Base-by-base conservation (phyloP, 1,139 yeast species). In the Zygosaccharomyces pseudobailii region DNA sequence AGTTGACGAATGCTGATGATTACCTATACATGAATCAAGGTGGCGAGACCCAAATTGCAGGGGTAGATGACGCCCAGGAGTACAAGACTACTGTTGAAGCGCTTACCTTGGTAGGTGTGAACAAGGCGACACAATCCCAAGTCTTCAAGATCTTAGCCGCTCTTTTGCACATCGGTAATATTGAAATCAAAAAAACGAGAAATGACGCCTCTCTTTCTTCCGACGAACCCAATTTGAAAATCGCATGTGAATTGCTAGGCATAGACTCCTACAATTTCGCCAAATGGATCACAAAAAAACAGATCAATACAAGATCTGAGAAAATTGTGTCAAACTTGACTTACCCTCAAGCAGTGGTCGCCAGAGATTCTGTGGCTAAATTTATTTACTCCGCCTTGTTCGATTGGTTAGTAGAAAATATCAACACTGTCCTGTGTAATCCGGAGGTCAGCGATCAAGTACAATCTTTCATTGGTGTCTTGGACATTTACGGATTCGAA, bases 401-500 rank as follows among this genome's bases (percentile, higher is more conserved):
- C 63, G 97, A 92, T 65, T 92, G 98, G 98, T 78, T 92, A 54
- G 97, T 92, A 28, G 82, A 76, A 44, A 82, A 82, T 54, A 87
- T 90, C 57, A 92, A 92, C 66, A 65, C 75, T 32, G 95, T 88
- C 62, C 77, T 92, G 60, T 86, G 95, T 67, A 84, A 88, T 5
- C 81, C 87, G 6, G 83, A 80, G 39, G 80, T 85, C 41, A 70
- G 70, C 34, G 75, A 75, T 41, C 72, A 74, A 9, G 78, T 85
- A 47, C 72, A 77, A 49, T 79, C 89, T 2, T 92, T 92, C 59
- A 92, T 92, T 63, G 99, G 99, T 67, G 98, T 92, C 27, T 76
- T 92, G 63, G 99, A 92, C 81, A 92, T 92, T 59, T 90, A 90
- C 66, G 98, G 98, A 36, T 92, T 92, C 66, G 98, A 92, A 68